A percentile compares a stretch with the other conserved stretches of the same genome.
Evolutionary conservation across 2,329 filamentous ascomycete genomes (phyloP).

Genomic region (Clonostachys solani): DNA sequence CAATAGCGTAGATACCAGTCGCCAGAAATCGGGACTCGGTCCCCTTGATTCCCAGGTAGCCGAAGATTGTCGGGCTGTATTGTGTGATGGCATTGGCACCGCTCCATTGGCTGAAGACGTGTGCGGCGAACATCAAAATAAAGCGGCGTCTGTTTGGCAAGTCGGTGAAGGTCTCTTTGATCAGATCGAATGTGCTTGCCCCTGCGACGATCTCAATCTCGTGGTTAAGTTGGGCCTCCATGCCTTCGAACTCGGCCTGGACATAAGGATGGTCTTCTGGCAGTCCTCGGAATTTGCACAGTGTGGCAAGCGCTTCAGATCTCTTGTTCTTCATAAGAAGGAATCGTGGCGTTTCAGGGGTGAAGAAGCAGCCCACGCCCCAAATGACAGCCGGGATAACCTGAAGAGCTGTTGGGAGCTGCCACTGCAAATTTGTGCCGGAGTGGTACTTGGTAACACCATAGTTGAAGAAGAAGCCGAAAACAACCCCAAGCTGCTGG

Average conservation of each 20-base stretch:
- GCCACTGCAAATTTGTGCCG: conserved; percentile 14
- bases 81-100: conserved; percentile 22
- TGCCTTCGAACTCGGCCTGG: conserved; percentile 14
- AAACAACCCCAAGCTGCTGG: conserved; percentile 23
- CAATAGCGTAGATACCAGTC: conserved; percentile 14
- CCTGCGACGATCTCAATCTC: conserved; percentile 25
- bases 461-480: conserved; percentile 28
- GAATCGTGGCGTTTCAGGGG: conserved; percentile 16
- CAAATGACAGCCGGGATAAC: conserved; percentile 15
- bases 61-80: conserved; percentile 19
- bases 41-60: conserved; percentile 15
- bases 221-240: conserved; percentile 21
- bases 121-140: conserved; percentile 19
- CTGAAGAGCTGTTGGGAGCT: conserved; percentile 17
- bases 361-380: conserved; percentile 15
- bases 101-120: conserved; percentile 18
- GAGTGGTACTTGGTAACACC: conserved; percentile 20
- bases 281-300: conserved; percentile 13
- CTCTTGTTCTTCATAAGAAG: conserved; percentile 12
- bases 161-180: conserved; percentile 23
- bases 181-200: conserved; percentile 17
- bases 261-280: conserved; percentile 19
- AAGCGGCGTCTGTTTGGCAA: conserved; percentile 18
- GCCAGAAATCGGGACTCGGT: conserved; percentile 15
- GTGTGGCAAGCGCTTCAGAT: conserved; percentile 7